Evolutionary conservation across 148 eudicot genomes (phyloP).

Genomic region (Chenopodium suecicum): DNA sequence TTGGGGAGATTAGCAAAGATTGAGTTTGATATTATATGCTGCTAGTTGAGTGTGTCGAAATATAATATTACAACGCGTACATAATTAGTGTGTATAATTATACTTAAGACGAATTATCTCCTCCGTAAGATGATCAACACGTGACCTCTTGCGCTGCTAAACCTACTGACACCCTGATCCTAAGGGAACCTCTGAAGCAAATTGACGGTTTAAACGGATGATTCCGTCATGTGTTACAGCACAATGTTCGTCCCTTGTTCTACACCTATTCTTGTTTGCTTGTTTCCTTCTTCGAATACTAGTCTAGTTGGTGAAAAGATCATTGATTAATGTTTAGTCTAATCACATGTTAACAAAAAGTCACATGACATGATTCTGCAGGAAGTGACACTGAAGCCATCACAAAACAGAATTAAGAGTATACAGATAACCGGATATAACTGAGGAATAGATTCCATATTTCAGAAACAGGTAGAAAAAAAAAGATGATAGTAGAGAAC

Average conservation of each 20-base stretch:
- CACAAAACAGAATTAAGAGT: neutral
- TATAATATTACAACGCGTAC: too few species aligned
- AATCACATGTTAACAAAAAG: constrained; percentile 21
- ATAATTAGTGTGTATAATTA: neutral
- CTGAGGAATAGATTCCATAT: constrained; percentile 29
- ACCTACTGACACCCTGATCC: constrained; percentile 1
- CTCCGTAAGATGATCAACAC: neutral
- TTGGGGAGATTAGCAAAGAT: neutral
- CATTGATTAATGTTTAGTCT: neutral
- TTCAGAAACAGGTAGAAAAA: neutral
- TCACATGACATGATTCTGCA: constrained; percentile 19
- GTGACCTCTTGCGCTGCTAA: neutral
- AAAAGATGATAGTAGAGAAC: constrained; percentile 28
- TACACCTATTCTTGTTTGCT: neutral
- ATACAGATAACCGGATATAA: neutral
- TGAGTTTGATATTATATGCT: neutral
- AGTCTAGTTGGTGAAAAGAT: neutral
- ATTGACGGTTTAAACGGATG: constrained; percentile 5
- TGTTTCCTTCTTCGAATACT: neutral
- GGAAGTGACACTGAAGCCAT: constrained; percentile 12
- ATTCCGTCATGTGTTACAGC: constrained; percentile 13
- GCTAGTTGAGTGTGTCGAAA: neutral
- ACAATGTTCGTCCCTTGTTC: neutral
- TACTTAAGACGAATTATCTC: neutral
- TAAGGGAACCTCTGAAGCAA: neutral